Evolutionary conservation across 768 basidiomycete genomes (phyloP), one percentile per base, ranked within the genome.

Genomic region (Antrodiella citrinella): DNA sequence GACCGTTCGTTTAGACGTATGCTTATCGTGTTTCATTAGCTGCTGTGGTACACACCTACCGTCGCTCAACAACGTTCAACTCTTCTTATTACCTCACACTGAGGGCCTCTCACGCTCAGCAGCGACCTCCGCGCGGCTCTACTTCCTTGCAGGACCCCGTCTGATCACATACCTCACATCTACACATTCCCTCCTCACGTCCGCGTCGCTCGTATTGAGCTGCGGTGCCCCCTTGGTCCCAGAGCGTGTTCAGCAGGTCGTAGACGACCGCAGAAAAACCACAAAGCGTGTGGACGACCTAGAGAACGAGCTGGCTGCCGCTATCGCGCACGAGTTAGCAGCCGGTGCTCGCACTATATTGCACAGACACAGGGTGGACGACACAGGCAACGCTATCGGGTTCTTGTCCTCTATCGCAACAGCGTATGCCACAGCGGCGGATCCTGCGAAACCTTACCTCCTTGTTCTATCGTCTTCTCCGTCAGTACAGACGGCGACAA

Each of bases 31-130:
- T 24, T 18, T 20, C 4, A 3, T 30, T 52, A 86, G 84, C 48
- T 90, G 90, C 65, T 87, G 86, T 50, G 86, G 88, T 10, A 90
- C 91, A 13, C 93, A 96, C 64, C 74, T 85, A 48, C 86, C 91
- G 4, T 81, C 80, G 47, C 74, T 93, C 45, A 74, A 83, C 54
- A 81, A 83, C 57, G 74, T 87, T 24, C 80, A 87, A 58, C 67
- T 89, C 47, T 83, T 88, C 69, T 65, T 89, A 41, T 63, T 85
- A 40, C 81, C 86, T 20, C 74, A 86, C 61, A 85, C 81, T 7
- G 84, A 86, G 50, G 66, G 80, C 1, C 69, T 86, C 22, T 71
- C 84, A 35, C 76, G 84, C 9, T 75, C 82, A 5, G 41, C n/a
- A 7, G 70, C 71, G 13, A 76, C 79, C 0, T 82, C 83, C 50